These are phyloP conservation scores for Tricholoma bakamatsutake DNA, from an alignment of 768 basidiomycete species.

Conservation along the genomic window DNA sequence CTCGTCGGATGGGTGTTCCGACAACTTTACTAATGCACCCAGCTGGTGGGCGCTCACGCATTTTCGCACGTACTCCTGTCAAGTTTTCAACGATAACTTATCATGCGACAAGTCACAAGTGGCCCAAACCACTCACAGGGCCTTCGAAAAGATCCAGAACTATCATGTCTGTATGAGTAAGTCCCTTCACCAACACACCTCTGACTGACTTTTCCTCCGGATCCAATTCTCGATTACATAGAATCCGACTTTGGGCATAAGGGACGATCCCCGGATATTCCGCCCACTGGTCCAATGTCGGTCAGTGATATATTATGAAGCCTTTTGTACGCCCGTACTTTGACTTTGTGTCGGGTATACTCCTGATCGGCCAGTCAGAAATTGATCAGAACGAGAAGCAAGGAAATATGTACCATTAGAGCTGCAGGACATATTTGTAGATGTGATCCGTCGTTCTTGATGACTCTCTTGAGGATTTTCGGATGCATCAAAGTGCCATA, in stretches of 20 bases:
- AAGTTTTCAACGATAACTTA: not conserved
- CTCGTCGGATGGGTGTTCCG: constrained; percentile 25
- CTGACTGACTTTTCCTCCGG: constrained; percentile 65
- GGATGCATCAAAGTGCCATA: constrained; percentile 93
- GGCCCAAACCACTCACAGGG: constrained; percentile 36
- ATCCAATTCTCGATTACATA: constrained; percentile 47
- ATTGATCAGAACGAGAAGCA: not conserved
- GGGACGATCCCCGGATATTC: constrained; percentile 87
- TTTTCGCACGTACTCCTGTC: constrained; percentile 67
- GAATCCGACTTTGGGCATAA: constrained; percentile 36
- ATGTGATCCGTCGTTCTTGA: constrained; percentile 58
- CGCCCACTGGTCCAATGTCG: constrained; percentile 34
- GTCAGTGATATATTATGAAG: not conserved
- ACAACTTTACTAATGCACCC: constrained; percentile 30
- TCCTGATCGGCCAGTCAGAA: constrained; percentile 36
- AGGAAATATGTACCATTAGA: constrained; percentile 46
- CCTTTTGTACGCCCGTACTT: constrained; percentile 32
- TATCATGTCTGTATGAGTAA: constrained; percentile 57
- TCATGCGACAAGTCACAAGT: not conserved
- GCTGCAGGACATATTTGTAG: constrained; percentile 71
- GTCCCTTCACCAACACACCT: constrained; percentile 73
- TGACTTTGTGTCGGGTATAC: constrained; percentile 77
- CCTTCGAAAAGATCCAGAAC: constrained; percentile 82
- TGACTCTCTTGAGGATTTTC: constrained; percentile 69
- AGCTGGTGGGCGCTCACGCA: constrained; percentile 54